Evolutionary conservation across 1,139 yeast genomes (phyloP), one percentile per base, ranked within the genome.

Genomic region (Yamadazyma oceani): DNA sequence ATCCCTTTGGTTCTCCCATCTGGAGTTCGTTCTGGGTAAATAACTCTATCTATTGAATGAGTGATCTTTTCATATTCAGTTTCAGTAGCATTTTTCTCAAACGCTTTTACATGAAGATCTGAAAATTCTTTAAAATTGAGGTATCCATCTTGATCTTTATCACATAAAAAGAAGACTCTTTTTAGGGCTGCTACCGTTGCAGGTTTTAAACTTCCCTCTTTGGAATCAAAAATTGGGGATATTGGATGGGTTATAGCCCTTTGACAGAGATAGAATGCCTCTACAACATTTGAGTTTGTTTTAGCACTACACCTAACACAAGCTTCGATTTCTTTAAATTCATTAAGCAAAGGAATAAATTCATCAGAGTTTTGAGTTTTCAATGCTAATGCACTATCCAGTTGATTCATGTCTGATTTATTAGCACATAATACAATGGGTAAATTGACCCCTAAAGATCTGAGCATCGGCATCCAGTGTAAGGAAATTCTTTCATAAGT

Each of bases 341-440:
- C 97, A 53, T 86, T 82, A 54, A 92, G 66, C 30, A 90, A 71
- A 0, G 96, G 95, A 7, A 87, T 74, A 63, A 92, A 85, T 53
- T 92, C 97, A 24, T 86, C 95, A 14, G 77, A 66, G 46, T 69
- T 67, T 45, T 62, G 69, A 11, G 60, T 51, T 40, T 62, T 62
- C n/a, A 60, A 46, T 5, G 57, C 42, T 8, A 51, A 10, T n/a
- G 10, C 15, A 29, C n/a, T 17, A n/a, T 24, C 40, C 2, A 54
- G 46, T 43, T 53, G 37, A 35, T 33, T 70, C 7, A 59, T 39
- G 48, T 89, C 96, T 21, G 83, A 73, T 55, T 89, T 88, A 59
- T 89, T 92, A 33, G 94, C 92, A 61, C 95, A 84, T 9, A 92
- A 63, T 1, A 92, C 88, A n/a, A 92, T 84, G 0, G 98, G 98